Evolutionary conservation across 257 asterid genomes (phyloP), one percentile per base, ranked within the genome.

Genomic region (Ilex aquifolium): DNA sequence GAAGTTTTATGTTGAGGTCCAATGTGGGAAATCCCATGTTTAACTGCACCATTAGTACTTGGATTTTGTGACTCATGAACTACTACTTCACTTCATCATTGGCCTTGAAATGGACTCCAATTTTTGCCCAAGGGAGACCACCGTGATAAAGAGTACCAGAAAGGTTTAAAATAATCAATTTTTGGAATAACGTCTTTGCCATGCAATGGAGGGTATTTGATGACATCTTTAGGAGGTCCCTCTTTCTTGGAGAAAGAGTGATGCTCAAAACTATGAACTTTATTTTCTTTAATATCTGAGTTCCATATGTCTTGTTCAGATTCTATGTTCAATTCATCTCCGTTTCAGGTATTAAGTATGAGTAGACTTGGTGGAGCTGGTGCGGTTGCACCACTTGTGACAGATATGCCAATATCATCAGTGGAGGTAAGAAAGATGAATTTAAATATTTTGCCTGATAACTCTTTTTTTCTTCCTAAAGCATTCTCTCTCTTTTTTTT

Each of bases 321-420:
- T 3, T 53, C 15, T 0, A 7, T 15, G 10, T 53, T 15, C 27
- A 53, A 53, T 53, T 54, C 40, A 60, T 70, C 50, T 40, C 60
- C 31, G 56, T 73, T 79, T 59, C 86, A 93, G 99, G 97, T 93
- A 72, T 79, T 93, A 79, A 93, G 99, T 80, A 88, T 93, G 95
- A 93, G 99, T 73, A 77, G 99, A 87, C 76, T 93, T 78, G 99
- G 99, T 64, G 99, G 92, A 72, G 95, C 95, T 67, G 96, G 95
- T 27, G 99, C 99, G 7, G 99, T 90, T 57, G 99, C 97, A 65
- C 97, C 99, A 55, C 96, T 93, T 39, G 96, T 87, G 71, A 85
- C 96, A 55, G 99, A 93, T 68, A 85, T 87, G 58, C 99, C 97
- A 42, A 65, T 92, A 73, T 74, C 95, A 13, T 80, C 94, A 1